Evolutionary conservation across 192 early-diverging fungal species (phyloP), one percentile per base, ranked within the genome.

Genomic region (Coemansia nantahalensis): DNA sequence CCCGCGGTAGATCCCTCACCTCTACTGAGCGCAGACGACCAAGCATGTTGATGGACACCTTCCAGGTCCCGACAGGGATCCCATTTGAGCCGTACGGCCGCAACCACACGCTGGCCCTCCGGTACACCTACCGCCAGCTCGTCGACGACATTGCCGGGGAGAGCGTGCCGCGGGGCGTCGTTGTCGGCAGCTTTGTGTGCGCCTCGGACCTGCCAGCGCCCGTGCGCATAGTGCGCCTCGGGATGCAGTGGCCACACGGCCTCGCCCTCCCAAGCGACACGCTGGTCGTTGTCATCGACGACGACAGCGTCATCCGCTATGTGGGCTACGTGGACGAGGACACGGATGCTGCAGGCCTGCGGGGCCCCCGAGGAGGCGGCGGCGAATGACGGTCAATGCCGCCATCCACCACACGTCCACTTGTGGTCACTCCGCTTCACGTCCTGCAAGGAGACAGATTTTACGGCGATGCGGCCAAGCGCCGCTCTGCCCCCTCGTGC

Each of bases 111-210:
- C 34, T 65, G 54, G 54, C 62, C 24, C 34, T 65, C 16, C 57
- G 69, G 11, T 73, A 73, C 45, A 61, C 38, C 12, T 21, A 52
- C 33, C 69, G 69, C 10, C 48, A 42, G 46, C 49, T 73, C 4
- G 46, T 73, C 15, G 69, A 73, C 59, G 69, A 73, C 30, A 44
- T 73, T 19, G 69, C 69, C 1, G 69, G 69, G 28, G 69, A 73
- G 49, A 54, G 51, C 31, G 31, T 64, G 2, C 56, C 60, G 19
- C 41, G 28, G 2, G 59, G 26, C 21, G 44, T 33, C 16, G 22
- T 12, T 3, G 15, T 26, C 10, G 24, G 38, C n/a, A 42, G 31
- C 39, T 18, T 58, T 17, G 65, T 60, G 13, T 66, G 14, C 23
- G 55, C 66, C 35, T 74, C 70, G 2, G 70, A 66, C 53, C 55